Conservation (phyloP, 2,329 filamentous ascomycete species). For the Albophoma yamanashiensis region DNA sequence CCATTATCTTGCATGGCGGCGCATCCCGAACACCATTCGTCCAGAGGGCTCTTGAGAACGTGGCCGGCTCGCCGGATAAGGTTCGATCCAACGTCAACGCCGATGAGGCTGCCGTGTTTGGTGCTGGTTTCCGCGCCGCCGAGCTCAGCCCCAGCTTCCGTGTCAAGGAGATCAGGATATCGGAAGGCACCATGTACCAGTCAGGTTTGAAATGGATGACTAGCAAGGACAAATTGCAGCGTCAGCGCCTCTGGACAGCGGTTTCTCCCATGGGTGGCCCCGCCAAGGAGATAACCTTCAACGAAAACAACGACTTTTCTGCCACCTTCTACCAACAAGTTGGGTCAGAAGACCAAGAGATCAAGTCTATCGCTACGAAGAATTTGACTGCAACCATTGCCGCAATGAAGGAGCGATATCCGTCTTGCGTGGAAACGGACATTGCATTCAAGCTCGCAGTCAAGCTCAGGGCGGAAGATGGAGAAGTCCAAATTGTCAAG, state of each 20-base stretch:
- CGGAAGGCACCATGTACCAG: constrained; percentile 66
- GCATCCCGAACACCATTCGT: constrained; percentile 87
- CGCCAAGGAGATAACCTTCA: constrained; percentile 75
- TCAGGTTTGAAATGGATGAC: constrained; percentile 65
- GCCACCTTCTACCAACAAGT: constrained; percentile 72
- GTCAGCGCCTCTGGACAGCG: constrained; percentile 75
- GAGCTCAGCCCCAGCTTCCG: constrained; percentile 90
- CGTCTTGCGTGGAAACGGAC: constrained; percentile 61
- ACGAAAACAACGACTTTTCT: constrained; percentile 71
- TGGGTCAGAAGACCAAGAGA: constrained; percentile 44
- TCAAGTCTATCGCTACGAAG: constrained; percentile 59
- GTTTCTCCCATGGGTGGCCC: constrained; percentile 64
- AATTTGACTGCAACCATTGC: constrained; percentile 82
- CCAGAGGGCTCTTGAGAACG: constrained; percentile 73
- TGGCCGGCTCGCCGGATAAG: constrained; percentile 63
- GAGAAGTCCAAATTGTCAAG: constrained; percentile 67
- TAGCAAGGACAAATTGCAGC: constrained; percentile 57
- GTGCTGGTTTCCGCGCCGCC: constrained; percentile 88
- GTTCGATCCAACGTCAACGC: constrained; percentile 91
- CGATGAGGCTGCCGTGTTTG: constrained; percentile 92
- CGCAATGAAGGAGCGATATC: constrained; percentile 64
- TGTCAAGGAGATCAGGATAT: constrained; percentile 87
- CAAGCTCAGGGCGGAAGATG: constrained; percentile 60
- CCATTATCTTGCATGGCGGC: constrained; percentile 88
- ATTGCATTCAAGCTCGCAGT: constrained; percentile 73